Conservation (phyloP, 139 green algal species). For the Ettlia oleoabundans region DNA sequence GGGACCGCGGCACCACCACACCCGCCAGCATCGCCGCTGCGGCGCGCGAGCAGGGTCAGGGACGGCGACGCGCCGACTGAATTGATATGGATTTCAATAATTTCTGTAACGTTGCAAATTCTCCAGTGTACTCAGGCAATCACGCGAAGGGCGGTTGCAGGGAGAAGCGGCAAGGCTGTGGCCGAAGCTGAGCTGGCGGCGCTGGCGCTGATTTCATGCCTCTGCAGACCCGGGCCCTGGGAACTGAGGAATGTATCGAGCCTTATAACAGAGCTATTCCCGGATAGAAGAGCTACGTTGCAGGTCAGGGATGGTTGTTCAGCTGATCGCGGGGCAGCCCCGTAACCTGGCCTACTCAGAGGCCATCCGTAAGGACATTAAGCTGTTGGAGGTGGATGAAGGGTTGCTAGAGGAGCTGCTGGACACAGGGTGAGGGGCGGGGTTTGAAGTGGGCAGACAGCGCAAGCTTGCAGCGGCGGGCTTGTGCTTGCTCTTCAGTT, state of each 20-base stretch:
- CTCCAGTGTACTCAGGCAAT: too few species aligned
- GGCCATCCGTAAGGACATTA: constrained; percentile 34
- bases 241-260: too few species aligned
- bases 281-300: too few species aligned
- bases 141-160: too few species aligned
- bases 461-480: neutral
- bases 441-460: constrained; percentile 10
- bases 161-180: too few species aligned
- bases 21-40: neutral
- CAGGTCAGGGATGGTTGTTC: constrained; percentile 1
- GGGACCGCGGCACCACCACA: neutral
- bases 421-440: constrained; percentile 19
- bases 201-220: too few species aligned
- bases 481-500: neutral
- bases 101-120: too few species aligned
- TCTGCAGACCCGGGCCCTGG: too few species aligned
- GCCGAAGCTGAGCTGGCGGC: too few species aligned
- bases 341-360: constrained; percentile 28
- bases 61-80: neutral
- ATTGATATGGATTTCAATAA: too few species aligned
- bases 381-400: constrained; percentile 43
- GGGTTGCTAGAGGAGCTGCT: constrained; percentile 41
- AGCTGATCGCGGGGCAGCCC: neutral
- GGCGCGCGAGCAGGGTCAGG: neutral
- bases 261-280: too few species aligned